Evolutionary conservation across 495 filamentous ascomycete species (phyloP), one percentile per base, ranked within the genome.

Genomic region (Hypoxylon fuscum): DNA sequence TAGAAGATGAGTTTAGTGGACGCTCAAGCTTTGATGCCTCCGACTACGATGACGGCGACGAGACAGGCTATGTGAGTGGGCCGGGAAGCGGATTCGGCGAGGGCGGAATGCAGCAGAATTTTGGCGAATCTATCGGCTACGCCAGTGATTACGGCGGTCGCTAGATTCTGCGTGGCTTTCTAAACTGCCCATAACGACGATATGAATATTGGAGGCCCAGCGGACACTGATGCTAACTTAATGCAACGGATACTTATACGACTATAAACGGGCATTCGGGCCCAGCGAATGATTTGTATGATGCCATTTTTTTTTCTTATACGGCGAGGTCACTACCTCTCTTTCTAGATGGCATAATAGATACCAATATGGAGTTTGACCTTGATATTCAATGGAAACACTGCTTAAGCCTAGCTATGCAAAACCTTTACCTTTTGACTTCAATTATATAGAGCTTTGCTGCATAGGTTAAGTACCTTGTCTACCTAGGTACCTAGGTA

Each of bases 1-100:
- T 86, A 11, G 88, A 91, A 27, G 86, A 92, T 44, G 92, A 94
- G 40, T 82, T 92, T 15, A 90, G 88, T 50, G 90, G 92, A 0
- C 83, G 91, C 34, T 93, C 89, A 66, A 95, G 90, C 67, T 97
- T 95, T 65, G 95, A 98, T 69, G 92, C 91, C 0, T 93, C 90
- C 52, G 92, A 91, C 53, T 85, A 84, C 48, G 83, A 86, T 48
- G 85, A 86, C 29, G 80, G 76, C 2, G 85, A 87, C 9, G 87
- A 88, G 31, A 75, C 74, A 3, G 84, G 82, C 6, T 86, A 83
- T 55, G 77, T 85, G n/a, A 82, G 79, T 29, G 81, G 80, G 0
- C 80, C 82, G 2, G 80, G 79, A 4, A 76, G 73, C 10, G 79
- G 80, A 0, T 83, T 79, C 50, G 78, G 77, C 7, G 79, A 75